These are phyloP conservation scores for bread wheat (Triticum aestivum) DNA, from an alignment of 176 grass and related monocot genomes.

Conservation along the genomic window IWGSC_CS_RefSeq_v2.1 NC_057797.1:675332134-675332633, in stretches of 20 bases:
- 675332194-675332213: background rate
- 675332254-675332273: background rate
- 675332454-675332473: slow-evolving; percentile 76
- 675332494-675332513: slow-evolving; percentile 15
- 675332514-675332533: background rate
- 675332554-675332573: background rate
- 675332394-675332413: slow-evolving; percentile 83
- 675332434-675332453: slow-evolving; percentile 77
- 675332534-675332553: background rate
- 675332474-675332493: slow-evolving; percentile 76
- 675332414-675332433: slow-evolving; percentile 47
- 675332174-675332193: background rate
- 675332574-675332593: background rate
- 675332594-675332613: background rate
- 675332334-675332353: slow-evolving; percentile 1
- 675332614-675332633: slow-evolving; percentile 86
- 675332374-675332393: slow-evolving; percentile 85
- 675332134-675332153: background rate
- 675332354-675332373: slow-evolving; percentile 88
- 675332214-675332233: background rate
- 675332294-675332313: background rate
- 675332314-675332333: background rate
- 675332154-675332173: background rate
- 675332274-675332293: background rate
- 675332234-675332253: background rate